Conservation (phyloP, 768 basidiomycete species). For the Mrakia hoshinonis region DNA sequence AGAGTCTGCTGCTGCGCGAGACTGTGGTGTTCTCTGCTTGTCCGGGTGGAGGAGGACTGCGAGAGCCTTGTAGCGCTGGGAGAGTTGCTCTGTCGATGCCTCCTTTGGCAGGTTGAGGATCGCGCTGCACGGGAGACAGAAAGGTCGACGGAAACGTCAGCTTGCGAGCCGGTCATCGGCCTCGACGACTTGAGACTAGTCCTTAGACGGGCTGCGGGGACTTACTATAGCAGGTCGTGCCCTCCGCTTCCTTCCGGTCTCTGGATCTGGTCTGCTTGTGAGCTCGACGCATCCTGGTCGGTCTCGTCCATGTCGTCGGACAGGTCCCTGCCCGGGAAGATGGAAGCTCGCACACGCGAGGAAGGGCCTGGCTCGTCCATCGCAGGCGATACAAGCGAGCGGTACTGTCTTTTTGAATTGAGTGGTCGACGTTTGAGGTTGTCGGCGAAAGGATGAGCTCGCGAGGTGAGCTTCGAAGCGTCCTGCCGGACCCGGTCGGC, state of each 20-base stretch:
- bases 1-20: conserved; percentile 54
- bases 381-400: background rate
- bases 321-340: background rate
- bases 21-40: conserved; percentile 56
- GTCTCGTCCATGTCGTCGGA: background rate
- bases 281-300: background rate
- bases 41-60: conserved; percentile 69
- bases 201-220: background rate
- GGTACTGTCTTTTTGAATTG: no score
- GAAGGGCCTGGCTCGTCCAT: conserved; percentile 10
- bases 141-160: background rate
- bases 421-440: no score
- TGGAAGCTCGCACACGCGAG: background rate
- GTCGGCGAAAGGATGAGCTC: no score
- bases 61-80: conserved; percentile 49
- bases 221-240: conserved; percentile 15
- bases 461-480: no score
- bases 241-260: background rate
- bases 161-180: background rate
- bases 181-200: background rate
- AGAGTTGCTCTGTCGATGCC: conserved; percentile 60
- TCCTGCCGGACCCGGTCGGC: no score
- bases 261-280: background rate
- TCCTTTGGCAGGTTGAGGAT: conserved; percentile 61
- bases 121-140: conserved; percentile 52